Base-by-base conservation (phyloP, 306 rosid species). In the Cucumis cinereus region DNA sequence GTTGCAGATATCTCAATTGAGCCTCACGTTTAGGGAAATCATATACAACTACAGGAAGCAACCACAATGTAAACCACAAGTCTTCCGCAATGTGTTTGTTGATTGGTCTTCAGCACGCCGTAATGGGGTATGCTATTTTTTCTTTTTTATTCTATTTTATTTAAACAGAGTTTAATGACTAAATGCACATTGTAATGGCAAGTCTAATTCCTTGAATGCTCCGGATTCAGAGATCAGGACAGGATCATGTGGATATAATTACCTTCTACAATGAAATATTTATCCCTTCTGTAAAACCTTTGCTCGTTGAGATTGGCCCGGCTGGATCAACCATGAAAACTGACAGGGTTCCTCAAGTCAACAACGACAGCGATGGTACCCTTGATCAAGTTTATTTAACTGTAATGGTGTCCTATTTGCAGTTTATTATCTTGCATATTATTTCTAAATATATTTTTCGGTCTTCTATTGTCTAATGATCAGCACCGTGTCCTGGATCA, bases 231-330 rank as follows among this genome's bases (percentile, higher is more conserved):
- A 89, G 83, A 83, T 84, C 85, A 8, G 89, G 91, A 76, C 96
- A 79, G 81, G 98, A 95, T 50, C 99, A 95, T 26, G 92, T 95
- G 19, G 97, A 92, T 82, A 89, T 95, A 77, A 95, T 95, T 77
- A 79, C 90, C 77, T 95, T 95, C 80, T 95, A 95, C 86, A 95
- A 95, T 75, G 90, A 88, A 83, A 75, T 90, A 62, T 95, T 95
- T 78, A 87, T 95, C 77, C 99, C 99, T 49, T 80, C 93, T 69
- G 92, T 92, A 57, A 95, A 95, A 81, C 85, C 96, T 63, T 87
- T 92, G 73, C 87, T 95, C 72, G 97, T 90, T 82, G 97, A 92
- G 81, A 90, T 95, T 76, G 98, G 96, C 80, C 96, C 98, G 68
- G 90, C 88, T 60, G 93, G 79, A 72, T 30, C 92, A 74, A 82